Conservation (phyloP, 768 basidiomycete species). For the Boletus tomentosulus region DNA sequence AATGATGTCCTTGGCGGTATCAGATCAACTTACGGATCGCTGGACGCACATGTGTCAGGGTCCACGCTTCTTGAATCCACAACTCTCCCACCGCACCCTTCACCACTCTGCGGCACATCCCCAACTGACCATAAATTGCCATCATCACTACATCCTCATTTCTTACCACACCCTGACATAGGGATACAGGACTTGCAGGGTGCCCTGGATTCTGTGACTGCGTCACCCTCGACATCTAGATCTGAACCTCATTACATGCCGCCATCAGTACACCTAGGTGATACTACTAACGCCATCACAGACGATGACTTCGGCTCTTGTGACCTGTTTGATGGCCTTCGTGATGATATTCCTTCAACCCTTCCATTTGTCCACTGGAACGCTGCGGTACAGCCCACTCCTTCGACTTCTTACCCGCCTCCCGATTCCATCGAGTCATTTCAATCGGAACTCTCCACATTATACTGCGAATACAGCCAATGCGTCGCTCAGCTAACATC, state of each 20-base stretch:
- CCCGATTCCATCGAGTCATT: constrained; percentile 29
- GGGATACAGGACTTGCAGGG: constrained; percentile 13
- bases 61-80: constrained; percentile 7
- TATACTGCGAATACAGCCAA: constrained; percentile 49
- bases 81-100: constrained; percentile 1
- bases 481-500: constrained; percentile 43
- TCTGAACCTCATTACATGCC: constrained; percentile 11
- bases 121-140: background rate
- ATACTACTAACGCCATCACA: constrained; percentile 1
- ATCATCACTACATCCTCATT: constrained; percentile 7
- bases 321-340: constrained; percentile 14
- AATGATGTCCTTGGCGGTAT: constrained; percentile 21
- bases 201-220: constrained; percentile 3
- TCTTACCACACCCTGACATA: constrained; percentile 9
- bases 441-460: constrained; percentile 35
- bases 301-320: constrained; percentile 1
- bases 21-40: constrained; percentile 5
- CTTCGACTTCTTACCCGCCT: background rate
- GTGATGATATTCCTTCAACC: constrained; percentile 6
- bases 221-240: constrained; percentile 12
- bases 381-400: constrained; percentile 16
- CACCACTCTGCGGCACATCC: constrained; percentile 9
- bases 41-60: constrained; percentile 18
- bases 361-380: constrained; percentile 27
- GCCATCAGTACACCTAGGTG: constrained; percentile 7